Evolutionary conservation across 768 basidiomycete genomes (phyloP).

Genomic region (Myochromella boudieri): DNA sequence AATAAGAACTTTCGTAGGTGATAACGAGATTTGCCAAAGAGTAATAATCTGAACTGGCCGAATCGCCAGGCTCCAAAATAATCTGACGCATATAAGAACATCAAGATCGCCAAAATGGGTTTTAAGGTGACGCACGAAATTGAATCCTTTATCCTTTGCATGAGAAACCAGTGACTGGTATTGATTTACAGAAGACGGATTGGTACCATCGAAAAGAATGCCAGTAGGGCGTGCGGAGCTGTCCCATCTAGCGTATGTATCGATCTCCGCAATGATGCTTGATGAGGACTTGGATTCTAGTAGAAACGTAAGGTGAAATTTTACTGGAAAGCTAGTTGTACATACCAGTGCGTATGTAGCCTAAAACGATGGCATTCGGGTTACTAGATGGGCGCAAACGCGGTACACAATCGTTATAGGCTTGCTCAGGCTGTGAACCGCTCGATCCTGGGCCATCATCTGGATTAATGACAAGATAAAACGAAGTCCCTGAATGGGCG

Average conservation of each 20-base stretch:
- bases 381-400: constrained; percentile 10
- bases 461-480: constrained; percentile 11
- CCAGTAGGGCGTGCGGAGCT: constrained; percentile 9
- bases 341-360: constrained; percentile 4
- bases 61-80: constrained; percentile 2
- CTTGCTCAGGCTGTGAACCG: constrained; percentile 6
- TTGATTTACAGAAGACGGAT: background rate
- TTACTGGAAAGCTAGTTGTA: background rate
- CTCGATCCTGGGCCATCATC: constrained; percentile 6
- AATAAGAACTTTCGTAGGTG: constrained; percentile 10
- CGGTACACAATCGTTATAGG: constrained; percentile 9
- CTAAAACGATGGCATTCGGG: constrained; percentile 7
- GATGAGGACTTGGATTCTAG: background rate
- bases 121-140: constrained; percentile 9
- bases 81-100: constrained; percentile 4
- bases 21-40: constrained; percentile 8
- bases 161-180: constrained; percentile 5
- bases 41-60: constrained; percentile 6
- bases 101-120: too few species aligned
- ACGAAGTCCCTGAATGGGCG: constrained; percentile 3
- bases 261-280: constrained; percentile 1
- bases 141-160: constrained; percentile 8
- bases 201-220: constrained; percentile 7
- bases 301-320: background rate
- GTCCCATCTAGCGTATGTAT: constrained; percentile 12